Conservation (phyloP, 1,284 basidiomycete species). For the Porogramme epimiltina region DNA sequence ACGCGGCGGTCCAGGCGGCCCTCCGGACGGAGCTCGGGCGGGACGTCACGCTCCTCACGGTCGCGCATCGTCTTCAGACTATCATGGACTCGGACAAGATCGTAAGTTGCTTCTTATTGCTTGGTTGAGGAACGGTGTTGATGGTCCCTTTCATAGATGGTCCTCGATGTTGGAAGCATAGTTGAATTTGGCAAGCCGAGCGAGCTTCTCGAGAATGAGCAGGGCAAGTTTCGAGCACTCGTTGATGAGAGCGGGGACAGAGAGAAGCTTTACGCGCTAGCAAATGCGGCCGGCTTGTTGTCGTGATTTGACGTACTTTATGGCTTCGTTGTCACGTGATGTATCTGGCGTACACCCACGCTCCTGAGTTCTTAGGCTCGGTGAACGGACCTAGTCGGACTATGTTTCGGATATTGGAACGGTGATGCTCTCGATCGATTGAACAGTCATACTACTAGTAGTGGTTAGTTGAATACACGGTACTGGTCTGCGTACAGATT, state of each 20-base stretch:
- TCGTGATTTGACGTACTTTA: too few relatives aligned
- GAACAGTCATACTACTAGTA: too few relatives aligned
- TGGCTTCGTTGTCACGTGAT: too few relatives aligned
- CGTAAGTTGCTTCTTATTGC: constrained; percentile 30
- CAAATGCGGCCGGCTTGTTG: constrained; percentile 16
- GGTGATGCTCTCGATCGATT: too few relatives aligned
- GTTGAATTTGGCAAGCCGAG: constrained; percentile 62
- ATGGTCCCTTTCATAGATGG: constrained; percentile 34
- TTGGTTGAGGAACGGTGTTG: constrained; percentile 10
- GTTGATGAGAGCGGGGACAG: constrained; percentile 60
- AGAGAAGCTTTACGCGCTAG: constrained; percentile 48
- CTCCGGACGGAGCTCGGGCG: constrained; percentile 52
- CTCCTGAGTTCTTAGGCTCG: too few relatives aligned
- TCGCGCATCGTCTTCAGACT: constrained; percentile 72
- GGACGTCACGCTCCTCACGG: constrained; percentile 62
- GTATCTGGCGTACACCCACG: too few relatives aligned
- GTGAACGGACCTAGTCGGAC: too few relatives aligned
- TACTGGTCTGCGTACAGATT: too few relatives aligned
- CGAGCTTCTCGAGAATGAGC: constrained; percentile 55
- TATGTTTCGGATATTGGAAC: too few relatives aligned
- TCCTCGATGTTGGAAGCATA: constrained; percentile 39
- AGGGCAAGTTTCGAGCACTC: constrained; percentile 54
- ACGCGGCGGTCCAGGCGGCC: constrained; percentile 58
- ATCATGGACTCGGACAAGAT: constrained; percentile 62
- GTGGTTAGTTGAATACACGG: too few relatives aligned